These are phyloP conservation scores for Inga oerstediana DNA, from an alignment of 306 rosid genomes.

Conservation along the genomic window DNA sequence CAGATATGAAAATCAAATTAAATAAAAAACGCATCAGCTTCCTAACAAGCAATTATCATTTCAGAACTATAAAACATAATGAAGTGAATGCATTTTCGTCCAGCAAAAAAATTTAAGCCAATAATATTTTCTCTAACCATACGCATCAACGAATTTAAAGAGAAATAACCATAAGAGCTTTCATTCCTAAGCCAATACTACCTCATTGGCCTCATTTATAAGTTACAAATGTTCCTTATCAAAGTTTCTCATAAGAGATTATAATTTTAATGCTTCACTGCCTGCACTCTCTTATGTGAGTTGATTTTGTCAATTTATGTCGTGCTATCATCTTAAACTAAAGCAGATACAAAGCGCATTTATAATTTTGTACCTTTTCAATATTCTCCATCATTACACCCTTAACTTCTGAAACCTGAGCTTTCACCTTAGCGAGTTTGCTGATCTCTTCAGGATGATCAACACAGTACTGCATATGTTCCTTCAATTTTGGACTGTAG, in stretches of 20 bases:
- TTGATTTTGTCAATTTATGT: background rate
- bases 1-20: background rate
- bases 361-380: constrained; percentile 66
- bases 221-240: background rate
- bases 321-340: background rate
- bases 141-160: background rate
- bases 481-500: constrained; percentile 83
- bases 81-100: background rate
- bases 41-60: background rate
- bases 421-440: constrained; percentile 95
- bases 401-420: constrained; percentile 98
- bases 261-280: constrained; percentile 11
- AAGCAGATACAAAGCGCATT: background rate
- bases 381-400: constrained; percentile 99
- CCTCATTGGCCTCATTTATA: background rate
- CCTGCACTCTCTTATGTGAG: background rate
- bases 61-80: constrained; percentile 19
- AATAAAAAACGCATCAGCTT: background rate
- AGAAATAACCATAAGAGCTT: background rate
- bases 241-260: background rate
- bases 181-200: constrained; percentile 8
- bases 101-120: background rate
- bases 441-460: constrained; percentile 97
- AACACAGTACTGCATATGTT: constrained; percentile 94
- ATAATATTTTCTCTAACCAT: background rate